Conservation (phyloP, 129 eudicot genomes). For the Centrapalus pauciflorus region DNA sequence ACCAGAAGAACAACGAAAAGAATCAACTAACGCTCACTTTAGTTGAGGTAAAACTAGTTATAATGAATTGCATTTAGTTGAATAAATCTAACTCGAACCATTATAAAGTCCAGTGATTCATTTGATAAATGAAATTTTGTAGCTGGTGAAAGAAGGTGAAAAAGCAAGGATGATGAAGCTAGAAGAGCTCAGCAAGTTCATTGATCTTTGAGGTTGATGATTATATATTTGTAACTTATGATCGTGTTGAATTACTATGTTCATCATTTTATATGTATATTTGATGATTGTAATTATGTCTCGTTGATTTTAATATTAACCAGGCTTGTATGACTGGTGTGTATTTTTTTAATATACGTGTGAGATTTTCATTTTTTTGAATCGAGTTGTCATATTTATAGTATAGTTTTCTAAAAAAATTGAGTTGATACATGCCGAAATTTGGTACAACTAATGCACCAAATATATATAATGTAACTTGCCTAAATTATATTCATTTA, state of each 20-base stretch:
- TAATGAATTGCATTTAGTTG: background rate
- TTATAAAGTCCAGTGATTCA: background rate
- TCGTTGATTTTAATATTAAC: background rate
- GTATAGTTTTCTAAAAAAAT: no score
- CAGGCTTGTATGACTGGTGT: no score
- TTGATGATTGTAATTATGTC: background rate
- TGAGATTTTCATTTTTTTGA: no score
- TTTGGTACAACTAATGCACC: no score
- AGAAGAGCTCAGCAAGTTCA: conserved; percentile 60
- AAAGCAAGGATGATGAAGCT: conserved; percentile 60
- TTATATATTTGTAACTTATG: background rate
- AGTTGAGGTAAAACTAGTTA: conserved; percentile 43
- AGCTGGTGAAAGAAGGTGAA: conserved; percentile 75
- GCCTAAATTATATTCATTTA: no score
- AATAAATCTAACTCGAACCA: background rate
- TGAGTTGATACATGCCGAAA: no score
- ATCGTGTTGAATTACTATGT: background rate
- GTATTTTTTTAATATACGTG: no score
- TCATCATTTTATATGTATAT: background rate
- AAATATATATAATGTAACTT: no score
- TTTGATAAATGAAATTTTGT: background rate
- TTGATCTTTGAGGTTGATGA: conserved; percentile 29
- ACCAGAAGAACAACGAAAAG: conserved; percentile 53
- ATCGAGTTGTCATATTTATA: no score
- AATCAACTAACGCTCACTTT: conserved; percentile 43